Conservation (phyloP, 805 yeast genomes). For the Ogataea thermomethanolica region DNA sequence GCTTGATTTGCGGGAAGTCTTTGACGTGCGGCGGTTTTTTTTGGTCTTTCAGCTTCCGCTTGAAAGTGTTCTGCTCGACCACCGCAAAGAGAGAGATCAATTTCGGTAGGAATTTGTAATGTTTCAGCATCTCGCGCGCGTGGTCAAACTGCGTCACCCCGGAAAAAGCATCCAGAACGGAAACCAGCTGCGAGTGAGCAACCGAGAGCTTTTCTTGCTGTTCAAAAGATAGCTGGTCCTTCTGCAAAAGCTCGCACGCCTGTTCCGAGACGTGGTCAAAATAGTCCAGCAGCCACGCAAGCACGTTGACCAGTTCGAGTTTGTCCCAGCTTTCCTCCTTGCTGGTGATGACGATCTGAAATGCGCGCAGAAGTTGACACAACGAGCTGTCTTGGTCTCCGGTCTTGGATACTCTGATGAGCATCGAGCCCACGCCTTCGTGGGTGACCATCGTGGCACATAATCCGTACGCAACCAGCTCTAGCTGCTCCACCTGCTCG, state of each 20-base stretch:
- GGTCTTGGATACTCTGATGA: conserved; percentile 9
- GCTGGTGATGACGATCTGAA: conserved; percentile 38
- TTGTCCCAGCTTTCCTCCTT: conserved; percentile 40
- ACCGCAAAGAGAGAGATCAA: conserved; percentile 37
- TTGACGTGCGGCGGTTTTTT: conserved; percentile 15
- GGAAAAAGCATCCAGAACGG: conserved; percentile 40
- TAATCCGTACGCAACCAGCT: conserved; percentile 23
- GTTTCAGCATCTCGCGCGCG: conserved; percentile 39
- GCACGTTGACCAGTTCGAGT: conserved; percentile 34
- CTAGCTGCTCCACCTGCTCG: conserved; percentile 11
- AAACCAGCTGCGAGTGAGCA: conserved; percentile 19
- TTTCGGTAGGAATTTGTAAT: conserved; percentile 36
- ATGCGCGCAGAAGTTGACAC: conserved; percentile 23
- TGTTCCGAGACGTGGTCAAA: conserved; percentile 21
- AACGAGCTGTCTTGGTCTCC: conserved; percentile 4
- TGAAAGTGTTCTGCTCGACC: conserved; percentile 40
- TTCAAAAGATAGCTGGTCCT: not conserved
- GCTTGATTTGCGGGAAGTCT: conserved; percentile 62
- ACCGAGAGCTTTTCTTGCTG: conserved; percentile 11
- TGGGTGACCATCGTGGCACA: conserved; percentile 27
- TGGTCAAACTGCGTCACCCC: conserved; percentile 40
- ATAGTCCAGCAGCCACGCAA: conserved; percentile 40
- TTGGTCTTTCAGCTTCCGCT: conserved; percentile 32
- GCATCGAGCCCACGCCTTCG: conserved; percentile 33
- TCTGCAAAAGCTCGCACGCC: conserved; percentile 20